phyloP scores from a whole-genome alignment of 495 filamentous ascomycete genomes.

The Tuber calosporum region DNA sequence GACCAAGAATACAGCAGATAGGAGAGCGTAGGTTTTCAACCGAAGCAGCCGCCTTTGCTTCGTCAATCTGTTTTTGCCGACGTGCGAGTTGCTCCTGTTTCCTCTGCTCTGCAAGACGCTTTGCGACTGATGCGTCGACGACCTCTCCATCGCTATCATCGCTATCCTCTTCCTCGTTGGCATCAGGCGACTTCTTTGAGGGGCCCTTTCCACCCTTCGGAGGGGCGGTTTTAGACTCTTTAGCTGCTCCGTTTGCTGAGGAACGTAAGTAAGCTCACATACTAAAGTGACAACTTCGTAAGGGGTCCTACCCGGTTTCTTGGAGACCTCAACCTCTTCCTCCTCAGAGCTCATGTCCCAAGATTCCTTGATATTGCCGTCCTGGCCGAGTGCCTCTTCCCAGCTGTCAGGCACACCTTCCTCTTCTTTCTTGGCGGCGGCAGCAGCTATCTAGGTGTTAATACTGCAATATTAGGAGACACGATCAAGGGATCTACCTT shows the following conservation, averaged over 20 bases:
- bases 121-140: slow-evolving; percentile 60
- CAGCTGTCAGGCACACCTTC: slow-evolving; percentile 69
- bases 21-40: slow-evolving; percentile 92
- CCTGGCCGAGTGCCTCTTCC: slow-evolving; percentile 75
- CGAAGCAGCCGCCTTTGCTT: slow-evolving; percentile 82
- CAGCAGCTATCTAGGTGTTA: slow-evolving; percentile 13
- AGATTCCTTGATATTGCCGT: slow-evolving; percentile 78
- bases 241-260: slow-evolving; percentile 15
- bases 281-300: neutral
- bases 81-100: slow-evolving; percentile 90
- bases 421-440: slow-evolving; percentile 43
- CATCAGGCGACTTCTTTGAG: slow-evolving; percentile 46
- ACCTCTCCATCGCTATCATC: slow-evolving; percentile 62
- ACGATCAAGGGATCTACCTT: slow-evolving; percentile 37
- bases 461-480: neutral
- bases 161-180: slow-evolving; percentile 90
- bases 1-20: slow-evolving; percentile 98
- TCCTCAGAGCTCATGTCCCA: slow-evolving; percentile 87
- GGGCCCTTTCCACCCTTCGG: slow-evolving; percentile 37
- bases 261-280: neutral
- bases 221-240: slow-evolving; percentile 24
- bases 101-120: slow-evolving; percentile 60
- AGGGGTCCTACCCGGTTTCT: slow-evolving; percentile 41
- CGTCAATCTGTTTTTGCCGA: slow-evolving; percentile 79
- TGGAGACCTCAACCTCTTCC: slow-evolving; percentile 52